Conservation (phyloP, 495 filamentous ascomycete genomes). For the Podospora tetraspora region DNA sequence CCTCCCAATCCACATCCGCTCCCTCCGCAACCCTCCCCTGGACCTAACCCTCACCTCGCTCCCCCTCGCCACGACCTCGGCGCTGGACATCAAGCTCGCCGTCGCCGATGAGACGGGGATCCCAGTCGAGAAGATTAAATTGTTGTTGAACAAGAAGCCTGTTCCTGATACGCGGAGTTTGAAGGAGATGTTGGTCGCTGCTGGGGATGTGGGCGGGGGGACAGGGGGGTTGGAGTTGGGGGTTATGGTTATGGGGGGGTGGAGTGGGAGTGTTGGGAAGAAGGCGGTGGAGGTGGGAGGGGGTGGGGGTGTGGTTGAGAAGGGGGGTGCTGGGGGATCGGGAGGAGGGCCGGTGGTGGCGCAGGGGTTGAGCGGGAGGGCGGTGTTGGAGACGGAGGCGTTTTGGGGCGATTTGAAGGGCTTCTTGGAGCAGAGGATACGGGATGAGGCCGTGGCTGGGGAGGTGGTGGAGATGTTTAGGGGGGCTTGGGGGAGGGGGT, state of each 20-base stretch:
- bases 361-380: conserved; percentile 28
- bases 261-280: neutral
- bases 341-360: conserved; percentile 21
- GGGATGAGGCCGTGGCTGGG: conserved; percentile 62
- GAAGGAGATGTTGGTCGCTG: conserved; percentile 42
- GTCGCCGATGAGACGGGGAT: conserved; percentile 49
- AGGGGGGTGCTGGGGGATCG: neutral
- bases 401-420: conserved; percentile 88
- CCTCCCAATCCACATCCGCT: conserved; percentile 62
- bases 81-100: conserved; percentile 65
- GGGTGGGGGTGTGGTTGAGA: neutral
- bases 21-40: conserved; percentile 65
- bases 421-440: conserved; percentile 71
- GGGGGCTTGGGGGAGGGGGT: conserved; percentile 53
- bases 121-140: conserved; percentile 66
- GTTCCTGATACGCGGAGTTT: conserved; percentile 63
- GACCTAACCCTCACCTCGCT: conserved; percentile 53
- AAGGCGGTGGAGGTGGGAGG: neutral
- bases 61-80: conserved; percentile 53
- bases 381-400: conserved; percentile 59
- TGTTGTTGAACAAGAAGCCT: conserved; percentile 80
- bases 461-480: conserved; percentile 62
- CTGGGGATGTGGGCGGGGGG: conserved; percentile 16
- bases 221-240: conserved; percentile 59
- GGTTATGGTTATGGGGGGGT: conserved; percentile 78